Base-by-base conservation (phyloP, 106 monocot species). In the Alisma plantagoaquatica region DNA sequence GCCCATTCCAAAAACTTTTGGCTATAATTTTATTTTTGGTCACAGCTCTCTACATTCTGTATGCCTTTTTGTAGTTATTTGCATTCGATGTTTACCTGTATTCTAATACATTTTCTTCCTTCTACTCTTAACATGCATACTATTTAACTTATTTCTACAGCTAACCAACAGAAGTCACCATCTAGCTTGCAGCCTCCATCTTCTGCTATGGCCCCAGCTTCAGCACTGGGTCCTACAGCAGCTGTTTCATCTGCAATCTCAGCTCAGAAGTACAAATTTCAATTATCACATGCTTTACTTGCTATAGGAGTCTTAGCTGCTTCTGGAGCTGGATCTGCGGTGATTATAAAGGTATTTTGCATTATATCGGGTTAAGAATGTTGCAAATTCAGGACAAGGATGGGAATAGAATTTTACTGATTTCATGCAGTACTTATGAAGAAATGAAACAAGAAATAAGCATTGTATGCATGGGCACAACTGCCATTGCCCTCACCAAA, bases 291-390 rank as follows among this genome's bases (percentile, higher is more conserved):
- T 70, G 69, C 76, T 49, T 49, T 82, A 53, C 29, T 86, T 72
- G 85, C 85, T 43, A 52, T 72, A 16, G 85, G 98, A 15, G 64
- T 74, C 14, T 58, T 90, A 56, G 73, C 90, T 59, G 82, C 85
- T 43, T 72, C 84, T 17, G 90, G 98, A 60, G 75, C 79, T 61
- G 90, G 90, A 61, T 72, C 85, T 53, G 90, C 75, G 60, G 45
- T 98, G 17, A 42, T 90, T 31, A 72, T 82, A 59, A 98, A 98
- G 81, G 98, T 98, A 66, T 29, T 26, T n/a, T n/a, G n/a, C n/a
- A n/a, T n/a, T n/a, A n/a, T n/a, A n/a, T n/a, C n/a, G n/a, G n/a
- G n/a, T n/a, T n/a, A n/a, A n/a, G n/a, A n/a, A n/a, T n/a, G n/a
- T n/a, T n/a, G n/a, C n/a, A n/a, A n/a, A n/a, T n/a, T n/a, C n/a